These are phyloP conservation scores for Cruciata laevipes DNA, from an alignment of 257 asterid genomes.

Conservation along the genomic window DNA sequence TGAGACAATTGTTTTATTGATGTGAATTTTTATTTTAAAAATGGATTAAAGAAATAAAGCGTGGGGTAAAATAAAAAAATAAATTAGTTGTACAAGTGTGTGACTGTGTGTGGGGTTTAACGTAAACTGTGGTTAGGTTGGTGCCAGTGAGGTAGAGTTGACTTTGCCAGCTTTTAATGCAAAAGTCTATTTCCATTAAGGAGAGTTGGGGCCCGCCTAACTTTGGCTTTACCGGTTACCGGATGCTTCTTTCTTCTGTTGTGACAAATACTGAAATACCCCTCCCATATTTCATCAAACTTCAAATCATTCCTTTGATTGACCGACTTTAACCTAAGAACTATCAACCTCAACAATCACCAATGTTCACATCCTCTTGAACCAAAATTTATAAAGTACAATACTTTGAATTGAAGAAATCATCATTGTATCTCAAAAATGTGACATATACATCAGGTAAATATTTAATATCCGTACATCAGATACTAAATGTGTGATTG, in stretches of 20 bases:
- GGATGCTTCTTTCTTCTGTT: slow-evolving; percentile 4
- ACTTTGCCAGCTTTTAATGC: slow-evolving; percentile 30
- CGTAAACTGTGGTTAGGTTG: slow-evolving; percentile 22
- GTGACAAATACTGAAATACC: not conserved
- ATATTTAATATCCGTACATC: too few relatives aligned
- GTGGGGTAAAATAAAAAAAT: too few relatives aligned
- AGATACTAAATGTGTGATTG: too few relatives aligned
- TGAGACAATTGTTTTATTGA: too few relatives aligned
- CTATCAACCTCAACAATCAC: not conserved
- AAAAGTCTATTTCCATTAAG: slow-evolving; percentile 18
- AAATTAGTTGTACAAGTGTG: not conserved
- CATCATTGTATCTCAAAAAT: too few relatives aligned
- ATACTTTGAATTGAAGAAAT: too few relatives aligned
- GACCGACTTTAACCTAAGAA: not conserved
- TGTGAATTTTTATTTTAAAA: too few relatives aligned
- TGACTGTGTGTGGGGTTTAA: not conserved
- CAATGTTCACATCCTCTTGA: too few relatives aligned
- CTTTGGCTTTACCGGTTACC: slow-evolving; percentile 26
- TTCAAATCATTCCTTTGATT: not conserved
- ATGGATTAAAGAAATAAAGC: too few relatives aligned
- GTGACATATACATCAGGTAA: too few relatives aligned
- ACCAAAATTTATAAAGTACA: too few relatives aligned
- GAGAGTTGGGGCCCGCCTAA: slow-evolving; percentile 16
- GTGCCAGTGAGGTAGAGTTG: slow-evolving; percentile 44
- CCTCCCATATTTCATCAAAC: not conserved